Evolutionary conservation across 495 filamentous ascomycete genomes (phyloP).

Genomic region (Glutinoglossum americanum): DNA sequence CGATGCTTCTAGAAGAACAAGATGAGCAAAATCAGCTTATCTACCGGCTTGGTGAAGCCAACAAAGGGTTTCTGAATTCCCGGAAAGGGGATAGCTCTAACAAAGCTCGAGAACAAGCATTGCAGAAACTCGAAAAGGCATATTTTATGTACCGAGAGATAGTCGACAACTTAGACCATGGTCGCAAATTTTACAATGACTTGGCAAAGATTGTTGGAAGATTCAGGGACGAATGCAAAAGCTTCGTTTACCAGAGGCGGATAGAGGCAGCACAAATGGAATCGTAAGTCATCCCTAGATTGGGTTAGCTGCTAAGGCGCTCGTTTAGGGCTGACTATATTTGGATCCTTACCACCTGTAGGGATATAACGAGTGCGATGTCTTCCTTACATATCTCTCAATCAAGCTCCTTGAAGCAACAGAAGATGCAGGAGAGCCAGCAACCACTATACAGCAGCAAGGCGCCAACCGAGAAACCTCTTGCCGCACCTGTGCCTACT

Average conservation of each 20-base stretch:
- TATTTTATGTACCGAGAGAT: constrained; percentile 93
- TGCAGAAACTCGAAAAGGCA: constrained; percentile 79
- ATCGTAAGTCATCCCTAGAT: constrained; percentile 23
- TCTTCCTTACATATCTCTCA: constrained; percentile 34
- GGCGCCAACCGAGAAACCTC: constrained; percentile 12
- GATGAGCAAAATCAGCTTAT: constrained; percentile 55
- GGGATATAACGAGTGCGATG: constrained; percentile 45
- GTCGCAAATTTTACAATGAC: constrained; percentile 93
- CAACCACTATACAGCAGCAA: not conserved
- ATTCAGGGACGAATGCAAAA: constrained; percentile 56
- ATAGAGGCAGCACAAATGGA: constrained; percentile 65
- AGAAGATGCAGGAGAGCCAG: constrained; percentile 9
- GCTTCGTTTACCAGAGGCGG: constrained; percentile 58
- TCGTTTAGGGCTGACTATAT: not conserved
- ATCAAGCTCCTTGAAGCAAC: constrained; percentile 16
- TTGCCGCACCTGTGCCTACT: constrained; percentile 33
- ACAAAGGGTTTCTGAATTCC: constrained; percentile 51
- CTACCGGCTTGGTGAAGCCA: constrained; percentile 45
- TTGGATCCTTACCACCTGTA: not conserved
- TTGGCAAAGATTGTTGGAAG: constrained; percentile 61
- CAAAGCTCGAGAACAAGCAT: constrained; percentile 58
- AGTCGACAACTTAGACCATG: constrained; percentile 68
- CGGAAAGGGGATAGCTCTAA: constrained; percentile 51
- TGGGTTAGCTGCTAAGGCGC: not conserved
- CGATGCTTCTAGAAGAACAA: constrained; percentile 45